These are phyloP conservation scores for Trypanosoma grayi DNA, from an alignment of 208 protist genomes.

Conservation along the genomic window DNA sequence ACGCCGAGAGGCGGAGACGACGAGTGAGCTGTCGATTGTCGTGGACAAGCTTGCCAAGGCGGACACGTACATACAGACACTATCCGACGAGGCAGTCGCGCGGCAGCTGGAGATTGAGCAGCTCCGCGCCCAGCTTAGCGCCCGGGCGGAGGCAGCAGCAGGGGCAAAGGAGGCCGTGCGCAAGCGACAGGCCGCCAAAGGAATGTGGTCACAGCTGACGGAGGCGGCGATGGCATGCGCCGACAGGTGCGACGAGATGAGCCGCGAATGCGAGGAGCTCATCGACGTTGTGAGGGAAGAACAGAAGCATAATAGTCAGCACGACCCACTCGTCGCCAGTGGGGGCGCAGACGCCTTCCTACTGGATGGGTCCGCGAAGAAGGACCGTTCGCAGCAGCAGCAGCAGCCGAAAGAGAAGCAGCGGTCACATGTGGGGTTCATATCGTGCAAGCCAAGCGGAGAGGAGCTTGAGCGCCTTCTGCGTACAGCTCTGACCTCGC, in stretches of 20 bases:
- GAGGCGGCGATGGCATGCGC: conserved; percentile 3
- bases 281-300: conserved; percentile 22
- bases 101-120: conserved; percentile 20
- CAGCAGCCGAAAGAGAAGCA: neutral
- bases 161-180: neutral
- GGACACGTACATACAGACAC: conserved; percentile 19
- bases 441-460: conserved; percentile 16
- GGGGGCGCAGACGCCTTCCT: too few relatives aligned
- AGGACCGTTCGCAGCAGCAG: neutral
- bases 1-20: conserved; percentile 1
- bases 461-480: conserved; percentile 8
- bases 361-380: too few relatives aligned
- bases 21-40: conserved; percentile 7
- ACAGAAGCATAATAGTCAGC: neutral
- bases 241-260: conserved; percentile 16
- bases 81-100: conserved; percentile 25
- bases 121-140: conserved; percentile 6
- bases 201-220: neutral
- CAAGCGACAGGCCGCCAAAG: neutral
- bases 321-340: neutral
- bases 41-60: conserved; percentile 23
- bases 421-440: neutral
- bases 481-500: neutral
- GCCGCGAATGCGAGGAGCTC: conserved; percentile 19
- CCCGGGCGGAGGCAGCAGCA: too few relatives aligned